Base-by-base conservation (phyloP, 148 eudicot genomes). In the Arbutus unedo region DNA sequence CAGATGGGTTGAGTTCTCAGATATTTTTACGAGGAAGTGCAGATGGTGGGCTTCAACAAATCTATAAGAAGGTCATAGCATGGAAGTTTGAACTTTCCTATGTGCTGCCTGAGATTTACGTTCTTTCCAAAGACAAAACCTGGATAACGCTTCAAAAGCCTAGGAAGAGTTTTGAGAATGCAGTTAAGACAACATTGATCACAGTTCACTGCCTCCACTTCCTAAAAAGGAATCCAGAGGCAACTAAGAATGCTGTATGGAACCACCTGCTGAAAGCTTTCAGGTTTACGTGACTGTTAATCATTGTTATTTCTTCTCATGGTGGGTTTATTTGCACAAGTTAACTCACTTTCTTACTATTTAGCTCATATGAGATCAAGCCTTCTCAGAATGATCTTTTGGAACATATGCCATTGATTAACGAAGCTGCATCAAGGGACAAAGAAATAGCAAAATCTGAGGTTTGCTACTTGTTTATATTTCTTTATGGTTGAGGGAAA, bases 121-220 rank as follows among this genome's bases (percentile, higher is more conserved):
- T 90, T 78, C 89, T 91, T 81, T 83, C 90, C 73, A 93, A 91
- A 79, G 88, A 87, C n/a, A 81, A 82, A n/a, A 47, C n/a, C 31
- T 94, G 96, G 98, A 88, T 88, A 25, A 88, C 86, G 82, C 93
- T 94, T 85, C 86, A 86, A 56, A 88, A 74, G 80, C 96, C 96
- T 8, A 85, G 85, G 77, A 91, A 81, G 88, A 41, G 91, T 57
- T 93, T 81, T 82, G 88, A 84, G 87, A 72, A 77, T 74, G 68
- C 55, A 6, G 41, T 90, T 59, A 90, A 80, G 79, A 83, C 91
- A 15, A 84, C 82, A 72, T 66, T 93, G 78, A 57, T 94, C 81
- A 89, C 96, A 0, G 78, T 94, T 62, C 90, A 88, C 60, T 91
- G 78, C 82, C 93, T 94, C 76, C 95, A 94, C 89, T 93, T 84